Evolutionary conservation across 257 asterid genomes (phyloP).

Genomic region (Parsonsia alboflavescens): DNA sequence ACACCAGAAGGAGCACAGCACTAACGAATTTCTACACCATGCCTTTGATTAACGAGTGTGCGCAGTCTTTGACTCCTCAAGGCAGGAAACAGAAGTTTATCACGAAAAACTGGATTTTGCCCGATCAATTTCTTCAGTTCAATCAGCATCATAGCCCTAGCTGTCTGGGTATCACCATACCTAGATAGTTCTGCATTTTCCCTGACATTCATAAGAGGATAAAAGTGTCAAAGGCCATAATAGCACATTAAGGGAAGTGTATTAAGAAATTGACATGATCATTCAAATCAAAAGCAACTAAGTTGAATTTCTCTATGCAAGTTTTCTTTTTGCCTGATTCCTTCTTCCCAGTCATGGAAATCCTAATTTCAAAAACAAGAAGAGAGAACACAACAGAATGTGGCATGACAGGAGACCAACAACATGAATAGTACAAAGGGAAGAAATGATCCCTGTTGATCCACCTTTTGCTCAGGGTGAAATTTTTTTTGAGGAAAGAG

Average conservation of each 20-base stretch:
- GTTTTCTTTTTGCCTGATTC: not conserved
- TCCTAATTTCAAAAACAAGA: not conserved
- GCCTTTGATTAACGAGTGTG: slow-evolving; percentile 60
- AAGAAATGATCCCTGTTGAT: not conserved
- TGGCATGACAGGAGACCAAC: not conserved
- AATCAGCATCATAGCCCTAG: slow-evolving; percentile 44
- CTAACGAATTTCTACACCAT: not conserved
- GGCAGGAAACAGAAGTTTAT: slow-evolving; percentile 55
- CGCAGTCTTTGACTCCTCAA: slow-evolving; percentile 48
- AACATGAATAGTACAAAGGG: not conserved
- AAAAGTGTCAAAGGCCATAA: slow-evolving; percentile 5
- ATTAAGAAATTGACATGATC: not conserved
- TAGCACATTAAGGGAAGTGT: slow-evolving; percentile 9
- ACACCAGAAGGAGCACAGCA: not conserved
- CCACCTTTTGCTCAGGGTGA: not conserved
- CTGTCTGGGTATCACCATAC: slow-evolving; percentile 50
- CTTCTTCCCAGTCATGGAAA: not conserved
- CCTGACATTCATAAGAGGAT: slow-evolving; percentile 27
- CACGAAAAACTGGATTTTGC: slow-evolving; percentile 55
- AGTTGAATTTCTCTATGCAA: not conserved
- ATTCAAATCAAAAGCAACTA: not conserved
- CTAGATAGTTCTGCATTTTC: slow-evolving; percentile 49
- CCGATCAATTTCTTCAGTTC: slow-evolving; percentile 47
- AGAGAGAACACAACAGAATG: not conserved
- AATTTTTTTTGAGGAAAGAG: not conserved